phyloP scores from a whole-genome alignment of 164 flowering plant species.

The Tetracentron sinense region DNA sequence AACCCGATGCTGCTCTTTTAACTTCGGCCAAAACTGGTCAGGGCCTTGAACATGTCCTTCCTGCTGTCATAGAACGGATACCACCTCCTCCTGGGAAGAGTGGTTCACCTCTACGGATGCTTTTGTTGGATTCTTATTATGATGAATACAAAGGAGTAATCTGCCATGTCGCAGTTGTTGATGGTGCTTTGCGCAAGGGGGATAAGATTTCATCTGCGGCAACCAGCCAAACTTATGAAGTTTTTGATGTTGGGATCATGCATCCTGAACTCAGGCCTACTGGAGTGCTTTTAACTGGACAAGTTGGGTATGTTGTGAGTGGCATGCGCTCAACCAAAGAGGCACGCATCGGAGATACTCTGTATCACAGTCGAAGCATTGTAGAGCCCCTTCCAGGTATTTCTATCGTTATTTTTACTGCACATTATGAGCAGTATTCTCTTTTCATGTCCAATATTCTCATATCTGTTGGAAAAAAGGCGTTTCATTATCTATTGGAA shows the following conservation, averaged over 20 bases:
- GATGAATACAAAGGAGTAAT: slow-evolving; percentile 97
- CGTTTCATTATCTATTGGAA: not conserved
- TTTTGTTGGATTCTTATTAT: slow-evolving; percentile 89
- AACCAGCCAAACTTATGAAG: slow-evolving; percentile 77
- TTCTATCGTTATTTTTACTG: not conserved
- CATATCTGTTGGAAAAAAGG: not conserved
- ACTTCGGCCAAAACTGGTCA: slow-evolving; percentile 96
- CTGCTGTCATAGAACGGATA: slow-evolving; percentile 87
- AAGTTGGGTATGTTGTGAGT: slow-evolving; percentile 88
- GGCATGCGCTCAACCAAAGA: slow-evolving; percentile 98
- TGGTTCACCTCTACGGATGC: slow-evolving; percentile 69
- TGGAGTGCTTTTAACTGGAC: slow-evolving; percentile 86
- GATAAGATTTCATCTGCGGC: slow-evolving; percentile 85
- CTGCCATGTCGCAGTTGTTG: slow-evolving; percentile 97
- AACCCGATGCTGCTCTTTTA: slow-evolving; percentile 67
- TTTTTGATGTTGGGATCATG: slow-evolving; percentile 86
- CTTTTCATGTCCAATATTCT: not conserved
- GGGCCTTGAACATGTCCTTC: slow-evolving; percentile 93
- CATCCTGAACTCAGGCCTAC: slow-evolving; percentile 89
- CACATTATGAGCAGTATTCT: not conserved
- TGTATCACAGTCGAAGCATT: slow-evolving; percentile 40
- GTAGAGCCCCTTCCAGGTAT: slow-evolving; percentile 90
- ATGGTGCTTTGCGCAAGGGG: slow-evolving; percentile 80
- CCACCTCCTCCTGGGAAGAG: slow-evolving; percentile 88
- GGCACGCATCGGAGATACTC: slow-evolving; percentile 93